These are phyloP conservation scores for Euphorbia tirucalli DNA, from an alignment of 345 rosid genomes.

Conservation along the genomic window DNA sequence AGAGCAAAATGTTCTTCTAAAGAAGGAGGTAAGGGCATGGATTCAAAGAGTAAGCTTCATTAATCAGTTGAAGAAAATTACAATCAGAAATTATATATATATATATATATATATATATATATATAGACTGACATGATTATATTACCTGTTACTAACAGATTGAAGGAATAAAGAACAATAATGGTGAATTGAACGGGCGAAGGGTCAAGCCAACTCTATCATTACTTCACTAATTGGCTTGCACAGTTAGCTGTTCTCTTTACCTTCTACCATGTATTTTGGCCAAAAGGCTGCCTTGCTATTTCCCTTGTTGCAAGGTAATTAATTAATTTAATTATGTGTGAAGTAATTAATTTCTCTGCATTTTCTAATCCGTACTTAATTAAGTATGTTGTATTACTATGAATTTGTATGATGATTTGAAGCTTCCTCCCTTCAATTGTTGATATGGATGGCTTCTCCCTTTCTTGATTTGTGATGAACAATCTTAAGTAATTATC, in stretches of 20 bases:
- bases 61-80: neutral
- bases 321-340: too few species aligned
- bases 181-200: neutral
- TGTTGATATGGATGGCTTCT: too few species aligned
- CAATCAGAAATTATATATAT: too few species aligned
- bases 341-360: too few species aligned
- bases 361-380: neutral
- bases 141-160: slow-evolving; percentile 21
- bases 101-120: too few species aligned
- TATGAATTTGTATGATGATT: neutral
- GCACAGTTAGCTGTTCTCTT: too few species aligned
- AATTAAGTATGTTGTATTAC: neutral
- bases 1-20: slow-evolving; percentile 34
- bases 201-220: slow-evolving; percentile 6
- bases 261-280: too few species aligned
- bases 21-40: slow-evolving; percentile 30
- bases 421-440: too few species aligned
- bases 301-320: too few species aligned
- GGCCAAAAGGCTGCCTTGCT: too few species aligned
- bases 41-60: neutral
- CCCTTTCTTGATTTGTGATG: too few species aligned
- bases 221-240: slow-evolving; percentile 11
- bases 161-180: slow-evolving; percentile 10
- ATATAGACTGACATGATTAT: neutral
- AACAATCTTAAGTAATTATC: too few species aligned